Conservation (phyloP, 2,329 filamentous ascomycete species). For the Teratosphaeria destructans region DNA sequence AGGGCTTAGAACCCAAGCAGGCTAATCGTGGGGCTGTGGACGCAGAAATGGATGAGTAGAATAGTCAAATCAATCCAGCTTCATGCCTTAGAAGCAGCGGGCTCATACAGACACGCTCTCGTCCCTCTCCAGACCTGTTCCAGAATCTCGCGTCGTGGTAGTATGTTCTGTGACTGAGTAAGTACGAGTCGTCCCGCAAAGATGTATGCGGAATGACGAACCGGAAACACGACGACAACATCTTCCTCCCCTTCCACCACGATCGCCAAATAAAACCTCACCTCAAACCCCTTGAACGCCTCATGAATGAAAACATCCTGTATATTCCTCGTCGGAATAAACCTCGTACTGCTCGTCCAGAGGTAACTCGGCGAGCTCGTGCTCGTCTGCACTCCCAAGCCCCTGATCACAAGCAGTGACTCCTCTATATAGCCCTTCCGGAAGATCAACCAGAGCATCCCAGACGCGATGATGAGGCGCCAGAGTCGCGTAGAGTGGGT, state of each 20-base stretch:
- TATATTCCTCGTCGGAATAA: slow-evolving; percentile 85
- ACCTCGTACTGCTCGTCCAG: slow-evolving; percentile 51
- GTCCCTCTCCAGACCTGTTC: slow-evolving; percentile 86
- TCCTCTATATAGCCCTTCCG: slow-evolving; percentile 48
- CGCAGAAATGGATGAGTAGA: neutral
- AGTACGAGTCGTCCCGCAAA: slow-evolving; percentile 4
- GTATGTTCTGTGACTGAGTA: slow-evolving; percentile 39
- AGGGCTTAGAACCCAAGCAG: slow-evolving; percentile 28
- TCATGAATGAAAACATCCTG: slow-evolving; percentile 92
- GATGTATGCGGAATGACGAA: slow-evolving; percentile 26
- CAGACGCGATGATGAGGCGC: slow-evolving; percentile 27
- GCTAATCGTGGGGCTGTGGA: neutral
- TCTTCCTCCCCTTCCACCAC: slow-evolving; percentile 83
- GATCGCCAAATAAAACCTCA: slow-evolving; percentile 78
- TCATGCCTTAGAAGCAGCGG: slow-evolving; percentile 11
- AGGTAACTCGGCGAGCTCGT: slow-evolving; percentile 61
- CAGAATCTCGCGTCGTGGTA: slow-evolving; percentile 64
- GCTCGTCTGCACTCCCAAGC: slow-evolving; percentile 81
- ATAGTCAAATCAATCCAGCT: neutral
- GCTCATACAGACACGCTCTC: slow-evolving; percentile 70
- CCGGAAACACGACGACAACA: slow-evolving; percentile 89
- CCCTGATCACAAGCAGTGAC: slow-evolving; percentile 76
- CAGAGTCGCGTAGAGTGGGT: slow-evolving; percentile 28
- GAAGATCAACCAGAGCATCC: slow-evolving; percentile 13
- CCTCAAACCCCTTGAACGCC: slow-evolving; percentile 85